Conservation (phyloP, 768 basidiomycete species). For the Lactifluus piperatus region DNA sequence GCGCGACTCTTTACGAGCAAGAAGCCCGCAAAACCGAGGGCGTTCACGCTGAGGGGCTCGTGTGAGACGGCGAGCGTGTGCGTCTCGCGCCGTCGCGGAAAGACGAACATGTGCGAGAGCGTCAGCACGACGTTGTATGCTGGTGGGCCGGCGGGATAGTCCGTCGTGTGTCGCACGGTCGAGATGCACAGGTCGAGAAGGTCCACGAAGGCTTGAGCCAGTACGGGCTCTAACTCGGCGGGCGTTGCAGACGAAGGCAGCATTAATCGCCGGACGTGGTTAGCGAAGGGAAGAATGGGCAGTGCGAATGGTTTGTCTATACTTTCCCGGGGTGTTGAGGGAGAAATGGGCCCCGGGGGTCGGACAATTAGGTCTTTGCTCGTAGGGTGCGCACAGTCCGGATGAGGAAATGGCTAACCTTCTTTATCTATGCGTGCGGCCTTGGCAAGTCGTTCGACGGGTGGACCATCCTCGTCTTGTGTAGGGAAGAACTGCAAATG, state of each 20-base stretch:
- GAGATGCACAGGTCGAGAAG: conserved; percentile 73
- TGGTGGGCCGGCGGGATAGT: conserved; percentile 52
- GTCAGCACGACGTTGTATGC: conserved; percentile 84
- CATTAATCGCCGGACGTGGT: conserved; percentile 55
- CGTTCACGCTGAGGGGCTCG: conserved; percentile 65
- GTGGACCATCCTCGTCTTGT: conserved; percentile 52
- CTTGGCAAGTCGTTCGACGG: conserved; percentile 65
- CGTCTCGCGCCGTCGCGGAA: conserved; percentile 67
- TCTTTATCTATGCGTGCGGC: conserved; percentile 48
- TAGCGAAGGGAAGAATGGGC: conserved; percentile 64
- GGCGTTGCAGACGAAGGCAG: conserved; percentile 26
- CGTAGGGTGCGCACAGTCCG: no score
- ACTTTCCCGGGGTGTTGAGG: neutral
- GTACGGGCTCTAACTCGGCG: conserved; percentile 39
- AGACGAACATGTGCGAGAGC: conserved; percentile 73
- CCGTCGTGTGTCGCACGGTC: conserved; percentile 57
- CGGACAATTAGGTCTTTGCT: neutral
- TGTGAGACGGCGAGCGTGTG: conserved; percentile 45
- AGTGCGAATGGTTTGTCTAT: conserved; percentile 70
- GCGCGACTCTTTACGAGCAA: conserved; percentile 76
- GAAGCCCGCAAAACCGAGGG: conserved; percentile 87
- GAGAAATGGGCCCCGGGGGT: neutral
- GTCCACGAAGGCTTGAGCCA: conserved; percentile 57
- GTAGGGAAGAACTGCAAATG: conserved; percentile 82
- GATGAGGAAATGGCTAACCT: conserved; percentile 30